Evolutionary conservation across 2,329 filamentous ascomycete species (phyloP), one percentile per base, ranked within the genome.

Genomic region (Penicillium fuscoglaucum): DNA sequence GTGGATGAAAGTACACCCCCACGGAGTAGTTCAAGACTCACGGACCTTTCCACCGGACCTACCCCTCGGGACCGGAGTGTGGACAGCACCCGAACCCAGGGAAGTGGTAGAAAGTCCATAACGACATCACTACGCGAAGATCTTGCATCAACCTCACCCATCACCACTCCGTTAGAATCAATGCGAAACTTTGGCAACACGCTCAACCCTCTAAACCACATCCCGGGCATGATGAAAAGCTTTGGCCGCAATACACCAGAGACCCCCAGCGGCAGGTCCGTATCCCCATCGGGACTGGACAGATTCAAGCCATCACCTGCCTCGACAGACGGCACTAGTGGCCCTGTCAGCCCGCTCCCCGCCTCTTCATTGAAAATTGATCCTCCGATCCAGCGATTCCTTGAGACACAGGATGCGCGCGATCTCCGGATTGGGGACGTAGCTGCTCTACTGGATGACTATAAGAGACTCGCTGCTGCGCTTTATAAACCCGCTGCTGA

Each of bases 161-260:
- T 77, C 8, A 65, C 68, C 60, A 87, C 88, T 3, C 87, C 89
- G 13, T 84, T 96, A 2, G 91, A 96, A 62, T 91, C 90, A 13
- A 88, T 96, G 79, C 87, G 90, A 55, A 93, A 84, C 71, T 82
- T 96, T 60, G 88, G 91, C 39, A 95, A 84, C 72, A 88, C 88
- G 0, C 79, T 96, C 35, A 96, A 96, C 68, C 91, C 91, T 3
- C 87, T 96, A 72, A 90, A 87, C 45, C 85, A 91, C 52, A 84
- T 96, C 52, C 86, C 89, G 9, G 83, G 87, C 35, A 91, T 95
- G 71, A 88, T 96, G 65, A 86, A 89, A 56, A 87, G 87, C 0
- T 93, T 96, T 67, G 90, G 90, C 28, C 76, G 77, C 46, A 72
- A 64, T 40, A 60, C 70, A 3, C 69, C 79, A 24, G 74, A 79